Evolutionary conservation across 169 alveolate species (phyloP).

Genomic region (Cryptosporidium sp.): DNA sequence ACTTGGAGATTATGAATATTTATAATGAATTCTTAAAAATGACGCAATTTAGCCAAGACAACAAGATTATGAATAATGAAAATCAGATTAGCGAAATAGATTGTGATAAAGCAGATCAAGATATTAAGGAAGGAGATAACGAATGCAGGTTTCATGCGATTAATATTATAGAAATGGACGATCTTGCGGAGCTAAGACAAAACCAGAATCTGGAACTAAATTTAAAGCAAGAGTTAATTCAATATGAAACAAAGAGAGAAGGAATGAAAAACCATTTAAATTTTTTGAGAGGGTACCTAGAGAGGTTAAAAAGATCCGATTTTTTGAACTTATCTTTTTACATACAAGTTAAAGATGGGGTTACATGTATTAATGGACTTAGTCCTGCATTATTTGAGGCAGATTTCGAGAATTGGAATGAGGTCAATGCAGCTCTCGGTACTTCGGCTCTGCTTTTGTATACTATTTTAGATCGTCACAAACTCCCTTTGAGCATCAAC

Average conservation of each 20-base stretch:
- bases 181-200: not conserved
- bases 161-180: slow-evolving; percentile 29
- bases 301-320: slow-evolving; percentile 17
- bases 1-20: not conserved
- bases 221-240: slow-evolving; percentile 19
- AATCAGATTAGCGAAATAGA: not conserved
- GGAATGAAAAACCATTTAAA: not conserved
- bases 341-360: slow-evolving; percentile 20
- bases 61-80: not conserved
- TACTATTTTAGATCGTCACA: slow-evolving; percentile 17
- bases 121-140: not conserved
- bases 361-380: slow-evolving; percentile 24
- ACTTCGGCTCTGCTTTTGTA: slow-evolving; percentile 4
- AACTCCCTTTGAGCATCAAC: not conserved
- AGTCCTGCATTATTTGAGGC: slow-evolving; percentile 4
- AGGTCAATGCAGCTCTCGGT: slow-evolving; percentile 49
- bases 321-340: slow-evolving; percentile 35
- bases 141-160: not conserved
- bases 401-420: slow-evolving; percentile 53
- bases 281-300: slow-evolving; percentile 3
- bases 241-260: not conserved
- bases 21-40: not conserved
- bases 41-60: not conserved
- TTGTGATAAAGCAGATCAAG: not conserved
- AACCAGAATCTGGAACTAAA: slow-evolving; percentile 11